These are phyloP conservation scores for Asterionellopsis glacialis DNA, from an alignment of 108 stramenopile genomes.

Conservation along the genomic window DNA sequence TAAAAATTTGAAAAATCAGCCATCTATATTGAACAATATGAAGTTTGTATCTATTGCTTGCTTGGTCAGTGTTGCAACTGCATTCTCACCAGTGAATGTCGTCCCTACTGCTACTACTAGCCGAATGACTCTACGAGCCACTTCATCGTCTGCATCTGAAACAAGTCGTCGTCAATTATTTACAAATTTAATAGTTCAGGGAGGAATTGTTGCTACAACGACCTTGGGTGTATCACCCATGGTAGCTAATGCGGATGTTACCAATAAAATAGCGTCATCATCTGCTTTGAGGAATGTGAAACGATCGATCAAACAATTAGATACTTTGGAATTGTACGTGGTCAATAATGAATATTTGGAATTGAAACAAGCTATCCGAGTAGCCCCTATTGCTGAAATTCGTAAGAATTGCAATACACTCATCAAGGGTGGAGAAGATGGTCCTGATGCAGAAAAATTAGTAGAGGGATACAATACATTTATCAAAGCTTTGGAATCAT, in stretches of 20 bases:
- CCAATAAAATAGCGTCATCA: constrained; percentile 51
- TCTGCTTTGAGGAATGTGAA: constrained; percentile 44
- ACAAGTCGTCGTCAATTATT: no score
- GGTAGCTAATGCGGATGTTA: constrained; percentile 44
- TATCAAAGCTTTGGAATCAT: constrained; percentile 34
- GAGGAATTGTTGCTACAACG: neutral
- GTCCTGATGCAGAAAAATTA: constrained; percentile 36
- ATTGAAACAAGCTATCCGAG: constrained; percentile 35
- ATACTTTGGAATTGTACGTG: constrained; percentile 13
- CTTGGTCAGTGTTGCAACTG: no score
- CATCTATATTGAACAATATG: no score
- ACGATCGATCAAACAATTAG: constrained; percentile 30
- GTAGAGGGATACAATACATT: constrained; percentile 30
- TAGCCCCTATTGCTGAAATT: constrained; percentile 31
- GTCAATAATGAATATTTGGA: constrained; percentile 28
- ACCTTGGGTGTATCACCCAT: constrained; percentile 1
- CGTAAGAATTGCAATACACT: constrained; percentile 38
- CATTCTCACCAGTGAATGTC: no score
- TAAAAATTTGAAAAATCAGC: no score
- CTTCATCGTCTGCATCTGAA: no score
- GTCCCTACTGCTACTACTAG: no score
- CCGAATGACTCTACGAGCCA: no score
- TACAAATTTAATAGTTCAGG: neutral
- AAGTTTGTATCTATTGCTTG: no score
- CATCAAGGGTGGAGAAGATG: constrained; percentile 53